These are phyloP conservation scores for Penicillium sclerotigenum DNA, from an alignment of 2,329 filamentous ascomycete species.

Conservation along the genomic window DNA sequence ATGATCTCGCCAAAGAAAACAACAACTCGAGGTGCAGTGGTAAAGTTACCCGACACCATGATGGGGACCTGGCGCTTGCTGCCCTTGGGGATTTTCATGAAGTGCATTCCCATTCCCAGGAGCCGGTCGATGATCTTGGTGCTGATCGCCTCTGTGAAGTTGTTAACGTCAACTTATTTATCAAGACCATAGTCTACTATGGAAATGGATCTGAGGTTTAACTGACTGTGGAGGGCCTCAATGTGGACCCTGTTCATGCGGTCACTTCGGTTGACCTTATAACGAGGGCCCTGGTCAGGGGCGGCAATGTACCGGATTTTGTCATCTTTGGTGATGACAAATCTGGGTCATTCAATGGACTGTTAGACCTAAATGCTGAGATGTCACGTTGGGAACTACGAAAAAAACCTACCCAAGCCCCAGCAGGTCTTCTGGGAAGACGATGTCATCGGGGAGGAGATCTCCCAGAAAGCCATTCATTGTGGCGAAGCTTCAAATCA, in stretches of 20 bases:
- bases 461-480: slow-evolving; percentile 69
- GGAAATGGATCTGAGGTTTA: background rate
- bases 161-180: background rate
- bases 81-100: slow-evolving; percentile 60
- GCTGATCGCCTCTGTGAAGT: slow-evolving; percentile 50
- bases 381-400: background rate
- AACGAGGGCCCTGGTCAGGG: slow-evolving; percentile 69
- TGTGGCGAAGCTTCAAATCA: slow-evolving; percentile 17
- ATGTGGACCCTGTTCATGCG: slow-evolving; percentile 73
- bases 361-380: background rate
- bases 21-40: slow-evolving; percentile 60
- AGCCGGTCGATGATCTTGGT: slow-evolving; percentile 62
- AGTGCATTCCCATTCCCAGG: slow-evolving; percentile 56
- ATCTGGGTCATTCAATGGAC: slow-evolving; percentile 49
- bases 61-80: slow-evolving; percentile 61
- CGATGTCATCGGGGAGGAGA: slow-evolving; percentile 65
- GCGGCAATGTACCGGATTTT: slow-evolving; percentile 69
- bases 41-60: slow-evolving; percentile 59
- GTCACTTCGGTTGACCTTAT: slow-evolving; percentile 67
- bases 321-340: slow-evolving; percentile 73
- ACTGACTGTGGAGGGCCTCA: slow-evolving; percentile 67
- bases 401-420: slow-evolving; percentile 63
- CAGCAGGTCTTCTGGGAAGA: slow-evolving; percentile 63
- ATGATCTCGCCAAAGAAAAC: slow-evolving; percentile 69
- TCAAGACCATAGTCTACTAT: background rate